phyloP scores from a whole-genome alignment of 345 rosid genomes.

The Conringia planisiliqua region DNA sequence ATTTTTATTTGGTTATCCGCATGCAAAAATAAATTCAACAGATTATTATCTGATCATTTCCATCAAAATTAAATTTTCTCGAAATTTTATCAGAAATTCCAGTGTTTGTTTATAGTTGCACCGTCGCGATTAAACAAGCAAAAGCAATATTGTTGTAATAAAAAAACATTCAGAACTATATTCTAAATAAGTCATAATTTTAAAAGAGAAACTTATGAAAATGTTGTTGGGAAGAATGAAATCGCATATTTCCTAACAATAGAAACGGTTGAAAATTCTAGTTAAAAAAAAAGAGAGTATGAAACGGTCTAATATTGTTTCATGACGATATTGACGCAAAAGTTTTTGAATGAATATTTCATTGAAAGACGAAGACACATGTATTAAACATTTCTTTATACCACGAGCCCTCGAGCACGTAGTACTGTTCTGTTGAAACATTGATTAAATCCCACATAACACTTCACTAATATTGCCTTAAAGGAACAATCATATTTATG shows the following conservation, averaged over 20 bases:
- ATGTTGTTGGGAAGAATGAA: background rate
- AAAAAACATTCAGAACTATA: no score
- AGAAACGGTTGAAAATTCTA: no score
- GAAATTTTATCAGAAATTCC: no score
- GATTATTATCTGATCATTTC: no score
- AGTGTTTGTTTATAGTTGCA: no score
- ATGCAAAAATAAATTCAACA: no score
- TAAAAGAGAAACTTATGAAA: background rate
- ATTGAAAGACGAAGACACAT: background rate
- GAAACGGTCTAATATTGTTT: background rate
- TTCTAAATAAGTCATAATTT: no score
- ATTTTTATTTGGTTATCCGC: no score
- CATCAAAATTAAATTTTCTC: no score
- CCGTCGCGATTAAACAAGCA: no score
- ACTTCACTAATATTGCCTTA: background rate
- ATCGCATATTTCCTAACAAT: background rate
- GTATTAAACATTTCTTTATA: background rate
- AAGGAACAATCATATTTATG: background rate
- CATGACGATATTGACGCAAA: background rate
- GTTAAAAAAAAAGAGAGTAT: no score
- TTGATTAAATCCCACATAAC: background rate
- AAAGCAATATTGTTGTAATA: no score
- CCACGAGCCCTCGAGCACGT: background rate
- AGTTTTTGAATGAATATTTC: background rate
- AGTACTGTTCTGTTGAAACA: slow-evolving; percentile 4